Base-by-base conservation (phyloP, 2,329 filamentous ascomycete genomes). In the Colletotrichum sp. region DNA sequence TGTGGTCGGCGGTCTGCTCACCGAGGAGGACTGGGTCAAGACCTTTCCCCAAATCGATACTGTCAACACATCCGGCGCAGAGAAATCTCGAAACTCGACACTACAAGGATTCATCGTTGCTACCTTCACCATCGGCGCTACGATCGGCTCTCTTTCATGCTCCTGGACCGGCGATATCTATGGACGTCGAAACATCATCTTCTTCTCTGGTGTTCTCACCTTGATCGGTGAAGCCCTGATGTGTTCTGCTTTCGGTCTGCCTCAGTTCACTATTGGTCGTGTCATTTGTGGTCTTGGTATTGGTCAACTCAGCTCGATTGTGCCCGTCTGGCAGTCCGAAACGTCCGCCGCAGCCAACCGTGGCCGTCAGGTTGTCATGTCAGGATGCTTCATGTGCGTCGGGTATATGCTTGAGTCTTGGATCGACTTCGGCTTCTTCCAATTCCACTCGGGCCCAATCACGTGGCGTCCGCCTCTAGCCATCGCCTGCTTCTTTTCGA, bases 251-350 rank as follows among this genome's bases (percentile, higher is more conserved):
- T 90, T 87, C 79, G 71, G 79, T 5, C 83, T 89, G 6, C 79
- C 85, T 2, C 88, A 90, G 75, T 83, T 91, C 64, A 88, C 91
- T 66, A 83, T 89, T 43, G 88, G 88, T 18, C 86, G 89, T 70
- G 78, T 91, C 22, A 83, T 91, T 18, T 88, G 88, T 25, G 89
- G 89, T 36, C 83, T 89, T 71, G 89, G 89, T 79, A 78, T 84
- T 71, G 65, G 83, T 55, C 72, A 84, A 66, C 80, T 86, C 15
- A 85, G 83, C 76, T 84, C 84, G 15, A 85, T 85, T 27, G 84
- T 86, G 12, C 85, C 85, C 6, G 83, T 85, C 18, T 87, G 84
- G 82, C 83, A 84, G 77, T 82, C 82, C n/a, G 84, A 87, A 78
- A 85, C 82, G 18, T 81, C 81, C 25, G 81, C 81, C 7, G 81